Evolutionary conservation across 2,329 filamentous ascomycete species (phyloP).

Genomic region (Aspergillus tubingensis): DNA sequence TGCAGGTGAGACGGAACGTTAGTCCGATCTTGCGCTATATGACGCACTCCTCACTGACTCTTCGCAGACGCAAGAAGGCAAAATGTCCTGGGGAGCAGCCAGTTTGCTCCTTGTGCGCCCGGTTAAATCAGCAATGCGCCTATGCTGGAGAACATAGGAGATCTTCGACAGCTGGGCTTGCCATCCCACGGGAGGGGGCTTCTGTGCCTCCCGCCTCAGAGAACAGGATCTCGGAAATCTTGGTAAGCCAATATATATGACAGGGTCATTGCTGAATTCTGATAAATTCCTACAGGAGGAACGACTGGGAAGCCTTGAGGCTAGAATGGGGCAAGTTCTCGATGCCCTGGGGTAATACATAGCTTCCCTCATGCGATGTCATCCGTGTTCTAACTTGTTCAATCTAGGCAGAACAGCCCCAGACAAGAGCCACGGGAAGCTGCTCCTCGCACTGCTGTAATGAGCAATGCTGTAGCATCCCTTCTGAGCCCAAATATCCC

Average conservation of each 20-base stretch:
- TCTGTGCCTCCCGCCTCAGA: constrained; percentile 17
- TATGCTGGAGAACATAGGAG: constrained; percentile 44
- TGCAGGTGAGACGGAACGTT: constrained; percentile 38
- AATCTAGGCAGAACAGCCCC: constrained; percentile 15
- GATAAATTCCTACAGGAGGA: constrained; percentile 26
- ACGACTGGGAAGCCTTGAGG: constrained; percentile 36
- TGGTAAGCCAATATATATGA: constrained; percentile 20
- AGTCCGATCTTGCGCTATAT: constrained; percentile 5
- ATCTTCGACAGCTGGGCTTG: constrained; percentile 14
- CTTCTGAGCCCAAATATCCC: constrained; percentile 25
- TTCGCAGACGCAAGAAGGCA: constrained; percentile 52
- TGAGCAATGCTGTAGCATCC: constrained; percentile 10
- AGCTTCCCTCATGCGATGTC: neutral
- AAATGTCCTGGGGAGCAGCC: constrained; percentile 55
- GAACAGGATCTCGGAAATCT: constrained; percentile 15
- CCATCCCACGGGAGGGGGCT: constrained; percentile 14
- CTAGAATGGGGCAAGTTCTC: constrained; percentile 38
- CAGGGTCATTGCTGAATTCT: neutral
- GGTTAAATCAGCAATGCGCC: constrained; percentile 51
- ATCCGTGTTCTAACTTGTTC: constrained; percentile 1
- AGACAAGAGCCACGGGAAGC: constrained; percentile 16
- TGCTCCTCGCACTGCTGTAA: constrained; percentile 11
- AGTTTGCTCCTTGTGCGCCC: constrained; percentile 51
- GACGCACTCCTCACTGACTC: constrained; percentile 11
- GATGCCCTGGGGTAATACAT: constrained; percentile 37